These are phyloP conservation scores for Epichloe elymi DNA, from an alignment of 2,329 filamentous ascomycete species.

Conservation along the genomic window DNA sequence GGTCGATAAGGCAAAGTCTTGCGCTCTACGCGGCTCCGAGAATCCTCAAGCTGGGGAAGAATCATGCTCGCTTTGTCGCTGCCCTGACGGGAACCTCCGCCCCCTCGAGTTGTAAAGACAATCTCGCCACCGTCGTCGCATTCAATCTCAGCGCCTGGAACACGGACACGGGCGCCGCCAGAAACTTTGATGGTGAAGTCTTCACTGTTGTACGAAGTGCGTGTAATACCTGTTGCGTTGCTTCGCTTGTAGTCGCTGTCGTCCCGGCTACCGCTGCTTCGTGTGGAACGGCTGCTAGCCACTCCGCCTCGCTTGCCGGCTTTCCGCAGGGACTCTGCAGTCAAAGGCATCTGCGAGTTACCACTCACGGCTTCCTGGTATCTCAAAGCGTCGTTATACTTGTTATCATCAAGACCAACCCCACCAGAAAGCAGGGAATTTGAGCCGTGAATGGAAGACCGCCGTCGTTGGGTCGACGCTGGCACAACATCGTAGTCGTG, in stretches of 20 bases:
- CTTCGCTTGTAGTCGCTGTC: slow-evolving; percentile 51
- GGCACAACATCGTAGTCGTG: slow-evolving; percentile 27
- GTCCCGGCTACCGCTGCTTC: slow-evolving; percentile 46
- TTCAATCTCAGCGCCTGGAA: slow-evolving; percentile 44
- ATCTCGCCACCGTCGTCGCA: slow-evolving; percentile 47
- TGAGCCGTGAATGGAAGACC: slow-evolving; percentile 28
- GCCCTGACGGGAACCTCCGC: slow-evolving; percentile 22
- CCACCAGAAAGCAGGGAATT: slow-evolving; percentile 20
- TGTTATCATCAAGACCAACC: slow-evolving; percentile 24
- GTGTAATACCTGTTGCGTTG: slow-evolving; percentile 47
- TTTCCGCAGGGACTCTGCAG: slow-evolving; percentile 41
- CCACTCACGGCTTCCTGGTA: slow-evolving; percentile 43
- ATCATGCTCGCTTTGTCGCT: slow-evolving; percentile 40
- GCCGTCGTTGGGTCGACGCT: slow-evolving; percentile 21
- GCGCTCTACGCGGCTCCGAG: slow-evolving; percentile 29
- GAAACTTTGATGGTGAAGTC: slow-evolving; percentile 50
- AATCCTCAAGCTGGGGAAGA: slow-evolving; percentile 32
- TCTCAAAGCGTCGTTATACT: slow-evolving; percentile 22
- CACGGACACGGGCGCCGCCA: slow-evolving; percentile 40
- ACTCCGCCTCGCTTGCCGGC: slow-evolving; percentile 32
- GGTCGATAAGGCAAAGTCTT: slow-evolving; percentile 28
- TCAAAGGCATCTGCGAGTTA: slow-evolving; percentile 33
- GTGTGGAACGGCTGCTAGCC: slow-evolving; percentile 41
- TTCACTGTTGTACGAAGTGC: slow-evolving; percentile 35
- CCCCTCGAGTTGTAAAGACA: slow-evolving; percentile 30